phyloP scores from a whole-genome alignment of 2,329 filamentous ascomycete genomes.

The Biscogniauxia mediterranea region DNA sequence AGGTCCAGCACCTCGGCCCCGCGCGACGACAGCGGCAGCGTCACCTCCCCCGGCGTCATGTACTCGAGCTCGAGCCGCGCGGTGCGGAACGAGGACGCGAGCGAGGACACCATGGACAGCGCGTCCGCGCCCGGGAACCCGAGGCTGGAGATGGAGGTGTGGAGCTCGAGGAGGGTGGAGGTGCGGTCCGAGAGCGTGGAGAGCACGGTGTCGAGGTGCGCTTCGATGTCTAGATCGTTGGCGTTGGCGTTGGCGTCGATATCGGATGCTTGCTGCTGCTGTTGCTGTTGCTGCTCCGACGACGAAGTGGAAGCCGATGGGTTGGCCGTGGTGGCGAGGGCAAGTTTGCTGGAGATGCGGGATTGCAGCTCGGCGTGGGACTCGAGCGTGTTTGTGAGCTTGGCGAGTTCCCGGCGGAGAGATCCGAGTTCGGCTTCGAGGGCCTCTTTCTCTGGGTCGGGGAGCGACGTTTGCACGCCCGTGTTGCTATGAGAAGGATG shows the following conservation, averaged over 20 bases:
- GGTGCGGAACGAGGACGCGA: constrained; percentile 51
- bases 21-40: constrained; percentile 49
- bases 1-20: constrained; percentile 57
- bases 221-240: constrained; percentile 36
- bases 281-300: constrained; percentile 2
- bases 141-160: constrained; percentile 44
- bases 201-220: constrained; percentile 42
- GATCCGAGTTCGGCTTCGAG: constrained; percentile 48
- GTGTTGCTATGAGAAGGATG: constrained; percentile 29
- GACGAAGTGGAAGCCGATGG: background rate
- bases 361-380: constrained; percentile 44
- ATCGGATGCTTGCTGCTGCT: constrained; percentile 4
- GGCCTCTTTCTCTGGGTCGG: constrained; percentile 41
- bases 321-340: constrained; percentile 12
- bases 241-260: constrained; percentile 35
- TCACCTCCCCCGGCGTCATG: constrained; percentile 57
- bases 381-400: constrained; percentile 47
- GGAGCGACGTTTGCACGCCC: constrained; percentile 42
- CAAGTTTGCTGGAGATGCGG: constrained; percentile 26
- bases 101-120: constrained; percentile 46
- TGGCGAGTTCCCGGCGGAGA: constrained; percentile 47
- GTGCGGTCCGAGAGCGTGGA: constrained; percentile 49
- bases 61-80: constrained; percentile 63
- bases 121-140: constrained; percentile 51
- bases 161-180: constrained; percentile 45